Evolutionary conservation across 345 rosid genomes (phyloP), one percentile per base, ranked within the genome.

Genomic region (Sisymbrium altissimum): DNA sequence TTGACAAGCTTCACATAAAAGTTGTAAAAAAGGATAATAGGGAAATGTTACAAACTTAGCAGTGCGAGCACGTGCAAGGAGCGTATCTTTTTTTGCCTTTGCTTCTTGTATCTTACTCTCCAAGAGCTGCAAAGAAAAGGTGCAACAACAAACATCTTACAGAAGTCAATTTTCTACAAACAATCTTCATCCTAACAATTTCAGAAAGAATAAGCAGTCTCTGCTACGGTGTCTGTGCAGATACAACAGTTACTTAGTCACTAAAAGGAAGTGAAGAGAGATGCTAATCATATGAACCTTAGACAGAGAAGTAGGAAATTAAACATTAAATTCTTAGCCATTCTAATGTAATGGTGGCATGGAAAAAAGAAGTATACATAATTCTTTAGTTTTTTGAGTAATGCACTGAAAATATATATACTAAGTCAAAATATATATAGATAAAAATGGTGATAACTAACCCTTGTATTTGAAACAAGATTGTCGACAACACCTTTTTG

Each of bases 91-190:
- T 87, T 95, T 95, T 45, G 99, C 88, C 83, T 68, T 90, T 58
- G 99, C 99, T 80, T 95, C 99, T 66, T 92, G 97, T 79, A 95
- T 95, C 84, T 92, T 95, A 89, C 99, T 92, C 86, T 95, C 99
- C 83, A 95, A 74, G 73, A 95, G 89, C 98, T 95, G 80, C 74
- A 81, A 53, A 50, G 73, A 59, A 64, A 64, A 64, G 27, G 56
- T 36, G 11, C 15, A 64, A 23, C 11, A 27, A 32, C 35, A 56
- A 36, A 32, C 9, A 48, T 19, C 7, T 12, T 33, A 63, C 44
- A 17, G n/a, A 71, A 59, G n/a, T 72, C 33, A 17, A 21, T 23
- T 52, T 61, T 60, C 49, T 53, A 52, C 15, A 35, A 76, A 62
- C 33, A 76, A 62, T 15, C 29, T 23, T 61, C 30, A 25, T 8